Evolutionary conservation across 225 moss, liverwort and hornwort genomes (phyloP).

Genomic region (Polytrichum formosum): DNA sequence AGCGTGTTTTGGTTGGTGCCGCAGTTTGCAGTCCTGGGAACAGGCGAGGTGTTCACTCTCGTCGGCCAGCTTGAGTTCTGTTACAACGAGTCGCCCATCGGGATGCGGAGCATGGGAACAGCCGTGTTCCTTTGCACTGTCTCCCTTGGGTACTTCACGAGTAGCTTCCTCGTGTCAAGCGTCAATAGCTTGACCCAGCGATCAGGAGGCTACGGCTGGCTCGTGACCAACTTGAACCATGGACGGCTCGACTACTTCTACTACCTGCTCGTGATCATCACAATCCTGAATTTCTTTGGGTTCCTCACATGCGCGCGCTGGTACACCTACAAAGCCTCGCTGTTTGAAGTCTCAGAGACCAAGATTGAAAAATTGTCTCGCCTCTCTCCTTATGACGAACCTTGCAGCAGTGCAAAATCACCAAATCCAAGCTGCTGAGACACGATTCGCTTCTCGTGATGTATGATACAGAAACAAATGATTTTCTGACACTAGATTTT

Average conservation of each 20-base stretch:
- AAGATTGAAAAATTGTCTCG: constrained; percentile 16
- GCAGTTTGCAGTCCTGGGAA: constrained; percentile 47
- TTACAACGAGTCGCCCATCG: constrained; percentile 47
- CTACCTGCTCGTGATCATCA: constrained; percentile 19
- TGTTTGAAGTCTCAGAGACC: neutral
- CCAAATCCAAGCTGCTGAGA: too few species aligned
- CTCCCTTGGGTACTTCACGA: constrained; percentile 50
- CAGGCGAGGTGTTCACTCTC: constrained; percentile 45
- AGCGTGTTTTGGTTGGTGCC: constrained; percentile 63
- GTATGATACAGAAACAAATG: too few species aligned
- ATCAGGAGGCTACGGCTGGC: constrained; percentile 19
- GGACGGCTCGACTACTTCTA: constrained; percentile 35
- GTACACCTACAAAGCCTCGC: constrained; percentile 26
- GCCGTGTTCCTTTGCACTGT: constrained; percentile 44
- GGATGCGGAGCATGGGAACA: constrained; percentile 57
- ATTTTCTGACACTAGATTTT: too few species aligned
- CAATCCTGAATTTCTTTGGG: constrained; percentile 17
- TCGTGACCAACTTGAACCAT: constrained; percentile 22
- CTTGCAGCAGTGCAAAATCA: neutral
- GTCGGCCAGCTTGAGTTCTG: constrained; percentile 65
- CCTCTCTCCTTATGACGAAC: constrained; percentile 13
- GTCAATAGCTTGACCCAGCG: constrained; percentile 21
- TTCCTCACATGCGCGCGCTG: constrained; percentile 26
- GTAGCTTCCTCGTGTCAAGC: constrained; percentile 36
- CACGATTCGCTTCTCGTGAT: too few species aligned